A percentile compares a stretch with the other conserved stretches of the same genome.
Conservation (phyloP, 1,139 yeast species). For the Torulaspora pretoriensis region DNA sequence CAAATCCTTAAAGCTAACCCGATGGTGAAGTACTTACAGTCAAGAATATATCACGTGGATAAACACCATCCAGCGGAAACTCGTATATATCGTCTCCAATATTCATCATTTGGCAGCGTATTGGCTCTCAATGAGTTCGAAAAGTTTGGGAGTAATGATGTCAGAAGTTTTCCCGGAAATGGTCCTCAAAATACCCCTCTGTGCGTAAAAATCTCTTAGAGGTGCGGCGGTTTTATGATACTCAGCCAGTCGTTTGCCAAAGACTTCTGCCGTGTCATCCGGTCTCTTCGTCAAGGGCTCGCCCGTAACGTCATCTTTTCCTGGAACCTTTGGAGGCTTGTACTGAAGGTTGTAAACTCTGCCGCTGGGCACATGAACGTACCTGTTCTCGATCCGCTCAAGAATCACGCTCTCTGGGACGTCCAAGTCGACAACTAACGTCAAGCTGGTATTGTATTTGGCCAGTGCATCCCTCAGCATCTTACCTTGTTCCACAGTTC, state of each 20-base stretch:
- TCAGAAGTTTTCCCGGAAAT: constrained; percentile 80
- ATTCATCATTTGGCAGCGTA: constrained; percentile 18
- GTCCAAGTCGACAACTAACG: constrained; percentile 74
- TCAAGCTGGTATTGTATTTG: constrained; percentile 44
- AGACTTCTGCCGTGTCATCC: constrained; percentile 73
- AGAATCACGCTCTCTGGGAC: constrained; percentile 79
- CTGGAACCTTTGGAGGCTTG: constrained; percentile 82
- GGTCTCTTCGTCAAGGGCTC: constrained; percentile 74
- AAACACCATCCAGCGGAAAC: neutral
- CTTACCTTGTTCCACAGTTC: constrained; percentile 70
- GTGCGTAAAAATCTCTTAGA: constrained; percentile 55
- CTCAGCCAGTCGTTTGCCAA: constrained; percentile 59
- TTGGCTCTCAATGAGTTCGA: constrained; percentile 40
- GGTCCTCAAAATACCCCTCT: constrained; percentile 49
- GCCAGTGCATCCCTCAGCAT: constrained; percentile 49
- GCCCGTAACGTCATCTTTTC: constrained; percentile 82
- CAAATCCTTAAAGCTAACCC: neutral
- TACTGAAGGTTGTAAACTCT: constrained; percentile 80
- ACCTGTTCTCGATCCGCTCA: constrained; percentile 77
- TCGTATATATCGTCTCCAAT: neutral
- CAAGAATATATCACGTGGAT: constrained; percentile 6
- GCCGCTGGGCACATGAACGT: constrained; percentile 82
- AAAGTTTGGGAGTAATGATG: constrained; percentile 70
- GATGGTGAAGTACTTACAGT: constrained; percentile 1
- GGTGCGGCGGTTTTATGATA: constrained; percentile 61